Percentiles rank a stretch among this genome's conserved stretches.
These are phyloP conservation scores for Bodo saltans DNA, from an alignment of 78 protist species.

Conservation along the genomic window DNA sequence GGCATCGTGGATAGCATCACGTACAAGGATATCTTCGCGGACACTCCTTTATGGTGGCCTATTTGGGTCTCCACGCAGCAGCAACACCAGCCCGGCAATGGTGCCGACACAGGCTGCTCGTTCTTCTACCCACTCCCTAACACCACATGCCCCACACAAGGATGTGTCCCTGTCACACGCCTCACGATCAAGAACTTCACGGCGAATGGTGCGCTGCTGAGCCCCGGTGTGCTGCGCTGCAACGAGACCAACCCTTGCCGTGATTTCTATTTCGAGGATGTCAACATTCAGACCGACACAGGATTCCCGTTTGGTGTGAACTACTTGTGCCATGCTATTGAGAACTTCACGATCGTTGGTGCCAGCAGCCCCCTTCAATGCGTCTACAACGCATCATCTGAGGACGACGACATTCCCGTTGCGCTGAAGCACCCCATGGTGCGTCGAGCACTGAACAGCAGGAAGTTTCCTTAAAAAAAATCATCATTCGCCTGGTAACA, in stretches of 20 bases:
- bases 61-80: conserved; percentile 8
- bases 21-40: background rate
- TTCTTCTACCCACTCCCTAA: background rate
- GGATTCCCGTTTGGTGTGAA: background rate
- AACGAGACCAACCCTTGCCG: background rate
- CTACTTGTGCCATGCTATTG: background rate
- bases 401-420: too few species aligned
- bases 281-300: background rate
- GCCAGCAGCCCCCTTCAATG: too few species aligned
- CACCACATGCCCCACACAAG: background rate
- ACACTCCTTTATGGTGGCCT: background rate
- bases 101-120: conserved; percentile 1
- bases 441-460: too few species aligned
- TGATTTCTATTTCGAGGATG: background rate
- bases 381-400: too few species aligned
- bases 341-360: background rate
- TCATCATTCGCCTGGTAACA: too few species aligned
- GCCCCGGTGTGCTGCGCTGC: background rate
- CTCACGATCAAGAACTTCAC: background rate
- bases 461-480: too few species aligned
- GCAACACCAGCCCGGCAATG: background rate
- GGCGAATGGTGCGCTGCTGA: background rate
- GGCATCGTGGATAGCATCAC: background rate
- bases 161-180: background rate
- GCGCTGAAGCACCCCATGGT: too few species aligned